A percentile compares a stretch with the other conserved stretches of the same genome.
These are phyloP conservation scores for Cystobasidium slooffiae DNA, from an alignment of 1,284 basidiomycete genomes.

Conservation along the genomic window DNA sequence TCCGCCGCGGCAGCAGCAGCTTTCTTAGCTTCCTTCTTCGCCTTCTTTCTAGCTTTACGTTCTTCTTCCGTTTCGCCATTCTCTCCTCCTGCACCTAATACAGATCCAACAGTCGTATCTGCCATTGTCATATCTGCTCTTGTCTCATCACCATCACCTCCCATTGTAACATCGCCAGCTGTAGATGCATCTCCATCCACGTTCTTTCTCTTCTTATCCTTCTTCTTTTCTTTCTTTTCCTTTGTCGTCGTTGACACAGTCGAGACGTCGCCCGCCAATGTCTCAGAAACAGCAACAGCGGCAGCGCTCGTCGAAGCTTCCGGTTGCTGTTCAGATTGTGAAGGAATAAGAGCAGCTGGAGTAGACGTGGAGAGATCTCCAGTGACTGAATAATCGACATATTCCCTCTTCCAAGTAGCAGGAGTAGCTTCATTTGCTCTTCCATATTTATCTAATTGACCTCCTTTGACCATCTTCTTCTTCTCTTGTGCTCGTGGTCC, in stretches of 20 bases:
- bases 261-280: conserved; percentile 28
- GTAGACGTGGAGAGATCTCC: conserved; percentile 60
- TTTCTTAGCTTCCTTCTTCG: conserved; percentile 46
- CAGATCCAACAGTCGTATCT: conserved; percentile 15
- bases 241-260: conserved; percentile 49
- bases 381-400: conserved; percentile 79
- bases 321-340: conserved; percentile 22
- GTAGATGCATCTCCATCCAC: conserved; percentile 44
- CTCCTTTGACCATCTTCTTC: conserved; percentile 92
- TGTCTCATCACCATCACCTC: conserved; percentile 17
- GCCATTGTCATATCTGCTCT: conserved; percentile 45
- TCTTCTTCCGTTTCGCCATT: conserved; percentile 43
- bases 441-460: conserved; percentile 94
- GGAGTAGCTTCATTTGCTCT: conserved; percentile 93
- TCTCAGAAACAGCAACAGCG: conserved; percentile 50
- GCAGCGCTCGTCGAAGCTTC: conserved; percentile 51
- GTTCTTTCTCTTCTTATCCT: conserved; percentile 60
- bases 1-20: conserved; percentile 24
- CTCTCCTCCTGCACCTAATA: neutral
- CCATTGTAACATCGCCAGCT: conserved; percentile 17
- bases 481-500: conserved; percentile 96
- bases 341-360: conserved; percentile 47
- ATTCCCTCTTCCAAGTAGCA: conserved; percentile 85
- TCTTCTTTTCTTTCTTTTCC: conserved; percentile 55
- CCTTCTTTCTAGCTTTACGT: conserved; percentile 45